Evolutionary conservation across 352 stramenopile genomes (phyloP), one percentile per base, ranked within the genome.

Genomic region (Plasmopara viticola): DNA sequence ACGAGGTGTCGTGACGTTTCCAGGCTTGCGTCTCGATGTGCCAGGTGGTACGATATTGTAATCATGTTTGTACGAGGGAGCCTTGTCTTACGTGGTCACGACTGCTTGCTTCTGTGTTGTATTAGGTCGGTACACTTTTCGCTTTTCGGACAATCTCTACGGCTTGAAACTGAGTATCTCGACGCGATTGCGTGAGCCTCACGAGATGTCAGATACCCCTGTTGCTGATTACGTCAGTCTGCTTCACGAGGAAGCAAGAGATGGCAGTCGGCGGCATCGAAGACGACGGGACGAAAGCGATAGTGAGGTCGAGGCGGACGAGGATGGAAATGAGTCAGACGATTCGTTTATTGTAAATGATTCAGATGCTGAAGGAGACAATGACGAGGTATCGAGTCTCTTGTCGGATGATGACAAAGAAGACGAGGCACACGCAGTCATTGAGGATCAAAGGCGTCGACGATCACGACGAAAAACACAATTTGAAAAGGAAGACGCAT

Each of bases 291-390:
- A 52, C n/a, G 67, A 69, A 12, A 72, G 72, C 28, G 72, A 84
- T 6, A 62, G 68, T 28, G 75, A 84, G 42, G 54, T 72, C 2
- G 66, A 72, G 4, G 57, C 74, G 8, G 70, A 76, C 28, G 68
- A 74, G 33, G 65, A 72, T 43, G 55, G 29, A 12, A 60, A 68
- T 9, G 66, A 76, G n/a, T 81, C 68, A 3, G 72, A 90, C 15
- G 70, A 87, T 51, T 90, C 74, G 10, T 90, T 90, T 29, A 84
- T 90, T 37, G 76, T 86, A 9, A 66, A 86, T 39, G 73, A 85
- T 37, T 74, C 84, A 10, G 62, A 86, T 35, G 73, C 84, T 31
- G 52, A 62, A 10, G 45, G 35, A 48, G 43, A 59, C 2, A 35
- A 62, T 13, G 63, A 71, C 0, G 46, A 64, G 38, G 48, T 46